Percentiles rank a stretch among this genome's conserved stretches.
Evolutionary conservation across 2,329 filamentous ascomycete genomes (phyloP).

Genomic region (Huntiella abstrusa): DNA sequence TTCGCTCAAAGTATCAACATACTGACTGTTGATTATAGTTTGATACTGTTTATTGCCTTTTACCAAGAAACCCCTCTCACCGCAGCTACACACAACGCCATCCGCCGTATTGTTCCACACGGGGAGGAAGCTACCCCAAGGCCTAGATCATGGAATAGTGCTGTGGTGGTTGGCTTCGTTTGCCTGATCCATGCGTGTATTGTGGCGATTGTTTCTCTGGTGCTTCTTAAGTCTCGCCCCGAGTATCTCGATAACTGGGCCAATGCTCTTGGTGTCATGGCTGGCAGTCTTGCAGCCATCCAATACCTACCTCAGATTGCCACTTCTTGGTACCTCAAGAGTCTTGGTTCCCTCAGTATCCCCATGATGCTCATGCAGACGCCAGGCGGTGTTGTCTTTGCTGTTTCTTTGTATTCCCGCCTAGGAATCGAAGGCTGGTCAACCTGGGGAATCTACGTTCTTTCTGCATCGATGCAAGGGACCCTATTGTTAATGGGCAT

Average conservation of each 20-base stretch:
- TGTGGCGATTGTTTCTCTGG: slow-evolving; percentile 46
- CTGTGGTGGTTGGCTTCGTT: slow-evolving; percentile 51
- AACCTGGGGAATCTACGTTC: slow-evolving; percentile 78
- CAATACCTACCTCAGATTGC: slow-evolving; percentile 94
- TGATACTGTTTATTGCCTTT: slow-evolving; percentile 87
- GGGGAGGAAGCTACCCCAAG: no score
- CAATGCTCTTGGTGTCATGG: slow-evolving; percentile 63
- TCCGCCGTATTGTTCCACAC: no score
- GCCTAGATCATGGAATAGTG: slow-evolving; percentile 43
- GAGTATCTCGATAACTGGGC: slow-evolving; percentile 58
- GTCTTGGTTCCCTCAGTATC: slow-evolving; percentile 80
- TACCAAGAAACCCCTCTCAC: slow-evolving; percentile 47
- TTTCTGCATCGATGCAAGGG: slow-evolving; percentile 75
- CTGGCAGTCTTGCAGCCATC: slow-evolving; percentile 59
- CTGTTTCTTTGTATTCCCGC: slow-evolving; percentile 60
- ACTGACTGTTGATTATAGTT: slow-evolving; percentile 29
- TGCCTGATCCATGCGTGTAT: slow-evolving; percentile 62
- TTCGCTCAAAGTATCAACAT: not conserved
- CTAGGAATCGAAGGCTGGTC: slow-evolving; percentile 79
- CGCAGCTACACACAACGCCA: no score
- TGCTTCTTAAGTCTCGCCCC: slow-evolving; percentile 46
- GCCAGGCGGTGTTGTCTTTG: slow-evolving; percentile 79
- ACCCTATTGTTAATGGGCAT: slow-evolving; percentile 63
- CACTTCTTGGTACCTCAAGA: slow-evolving; percentile 70
- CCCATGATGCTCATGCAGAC: slow-evolving; percentile 98